Evolutionary conservation across 176 grass and related monocot genomes (phyloP).

Genomic region (Triticum dicoccoides): DNA sequence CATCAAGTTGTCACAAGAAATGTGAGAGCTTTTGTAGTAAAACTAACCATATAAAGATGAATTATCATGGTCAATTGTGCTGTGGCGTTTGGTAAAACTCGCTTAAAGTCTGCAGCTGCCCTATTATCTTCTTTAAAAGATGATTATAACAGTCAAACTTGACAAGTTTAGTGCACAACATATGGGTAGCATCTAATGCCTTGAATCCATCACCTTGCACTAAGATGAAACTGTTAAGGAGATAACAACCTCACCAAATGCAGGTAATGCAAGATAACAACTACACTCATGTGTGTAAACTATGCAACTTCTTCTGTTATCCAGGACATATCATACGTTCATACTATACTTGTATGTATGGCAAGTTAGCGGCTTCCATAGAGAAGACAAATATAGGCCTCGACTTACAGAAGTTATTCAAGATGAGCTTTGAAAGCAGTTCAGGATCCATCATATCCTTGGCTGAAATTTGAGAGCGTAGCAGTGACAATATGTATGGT

Average conservation of each 20-base stretch:
- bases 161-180: constrained; percentile 13
- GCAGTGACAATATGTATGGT: constrained; percentile 70
- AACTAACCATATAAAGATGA: constrained; percentile 26
- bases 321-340: not conserved
- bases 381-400: constrained; percentile 16
- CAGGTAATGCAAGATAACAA: not conserved
- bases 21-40: constrained; percentile 2
- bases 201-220: not conserved
- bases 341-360: not conserved
- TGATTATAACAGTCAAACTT: not conserved
- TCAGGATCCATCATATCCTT: constrained; percentile 98
- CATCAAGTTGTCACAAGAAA: constrained; percentile 19
- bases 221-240: not conserved
- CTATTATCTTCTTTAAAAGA: not conserved
- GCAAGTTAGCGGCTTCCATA: constrained; percentile 8
- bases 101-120: not conserved
- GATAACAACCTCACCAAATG: not conserved
- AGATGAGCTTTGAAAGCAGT: constrained; percentile 79
- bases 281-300: not conserved
- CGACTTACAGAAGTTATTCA: constrained; percentile 92
- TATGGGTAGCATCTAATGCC: not conserved
- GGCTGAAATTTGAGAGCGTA: constrained; percentile 82
- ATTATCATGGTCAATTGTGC: not conserved
- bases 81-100: not conserved
- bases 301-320: constrained; percentile 2